phyloP scores from a whole-genome alignment of 228 moss, liverwort and hornwort genomes.

The Sphagnum magellanicum region DNA sequence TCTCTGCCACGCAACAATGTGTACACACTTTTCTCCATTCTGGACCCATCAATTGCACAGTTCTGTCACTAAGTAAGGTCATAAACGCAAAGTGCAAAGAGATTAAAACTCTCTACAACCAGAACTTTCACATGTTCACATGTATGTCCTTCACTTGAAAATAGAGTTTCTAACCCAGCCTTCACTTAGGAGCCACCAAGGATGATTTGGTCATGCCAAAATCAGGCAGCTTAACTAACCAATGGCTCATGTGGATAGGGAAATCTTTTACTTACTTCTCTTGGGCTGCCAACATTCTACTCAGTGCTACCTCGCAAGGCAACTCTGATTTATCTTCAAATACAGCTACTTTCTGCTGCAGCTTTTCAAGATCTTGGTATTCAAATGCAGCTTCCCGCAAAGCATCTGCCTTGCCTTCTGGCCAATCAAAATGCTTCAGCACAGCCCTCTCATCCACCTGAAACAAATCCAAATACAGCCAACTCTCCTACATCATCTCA shows the following conservation, averaged over 20 bases:
- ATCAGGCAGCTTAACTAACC: too few relatives aligned
- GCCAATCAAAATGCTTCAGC: conserved; percentile 65
- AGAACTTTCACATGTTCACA: not conserved
- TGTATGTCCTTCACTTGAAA: not conserved
- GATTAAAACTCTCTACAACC: not conserved
- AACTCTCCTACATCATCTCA: not conserved
- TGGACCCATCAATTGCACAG: conserved; percentile 4
- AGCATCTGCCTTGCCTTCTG: conserved; percentile 52
- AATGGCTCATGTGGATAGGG: too few relatives aligned
- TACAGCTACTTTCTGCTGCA: conserved; percentile 27
- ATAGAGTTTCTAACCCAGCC: not conserved
- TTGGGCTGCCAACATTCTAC: conserved; percentile 38
- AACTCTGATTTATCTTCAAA: conserved; percentile 31
- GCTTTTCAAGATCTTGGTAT: conserved; percentile 46
- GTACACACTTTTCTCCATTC: conserved; percentile 68
- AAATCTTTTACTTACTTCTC: conserved; percentile 26
- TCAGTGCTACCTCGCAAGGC: conserved; percentile 35
- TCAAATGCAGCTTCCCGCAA: conserved; percentile 47
- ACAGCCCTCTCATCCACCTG: conserved; percentile 68
- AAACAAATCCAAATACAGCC: not conserved
- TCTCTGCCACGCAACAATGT: conserved; percentile 56
- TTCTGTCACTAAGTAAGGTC: too few relatives aligned
- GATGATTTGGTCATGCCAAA: too few relatives aligned
- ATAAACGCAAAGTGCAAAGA: too few relatives aligned
- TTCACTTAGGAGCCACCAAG: not conserved